Evolutionary conservation across 2,329 filamentous ascomycete genomes (phyloP).

Genomic region (Sarocladium strictum): DNA sequence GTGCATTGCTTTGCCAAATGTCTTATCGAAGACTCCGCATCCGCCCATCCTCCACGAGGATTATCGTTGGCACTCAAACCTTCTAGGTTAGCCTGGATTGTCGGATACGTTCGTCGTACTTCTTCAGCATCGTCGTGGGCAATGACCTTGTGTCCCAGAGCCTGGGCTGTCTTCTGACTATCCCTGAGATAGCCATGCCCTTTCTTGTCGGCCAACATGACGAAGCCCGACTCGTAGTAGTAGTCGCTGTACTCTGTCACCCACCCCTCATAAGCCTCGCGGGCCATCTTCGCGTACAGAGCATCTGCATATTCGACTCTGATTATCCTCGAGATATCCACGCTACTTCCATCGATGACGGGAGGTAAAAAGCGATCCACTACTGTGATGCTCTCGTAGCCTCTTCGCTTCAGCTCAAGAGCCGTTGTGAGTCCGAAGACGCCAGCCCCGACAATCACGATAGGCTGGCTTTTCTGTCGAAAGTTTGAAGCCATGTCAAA

Average conservation of each 20-base stretch:
- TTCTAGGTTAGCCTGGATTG: not conserved
- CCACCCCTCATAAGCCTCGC: constrained; percentile 23
- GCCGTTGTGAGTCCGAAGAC: constrained; percentile 31
- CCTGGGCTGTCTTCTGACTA: not conserved
- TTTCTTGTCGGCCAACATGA: constrained; percentile 22
- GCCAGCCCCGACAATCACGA: constrained; percentile 19
- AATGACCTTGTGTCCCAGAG: too few species aligned
- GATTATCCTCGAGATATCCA: constrained; percentile 35
- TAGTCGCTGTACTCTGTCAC: constrained; percentile 20
- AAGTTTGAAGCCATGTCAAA: too few species aligned
- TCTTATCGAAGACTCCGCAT: constrained; percentile 21
- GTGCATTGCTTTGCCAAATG: constrained; percentile 21
- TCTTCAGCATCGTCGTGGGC: not conserved
- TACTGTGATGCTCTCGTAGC: constrained; percentile 40
- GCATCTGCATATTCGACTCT: constrained; percentile 57
- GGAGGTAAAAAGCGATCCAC: constrained; percentile 28
- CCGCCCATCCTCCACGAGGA: constrained; percentile 13
- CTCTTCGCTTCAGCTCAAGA: constrained; percentile 25
- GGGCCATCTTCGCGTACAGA: constrained; percentile 54
- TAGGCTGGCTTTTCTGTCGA: constrained; percentile 11
- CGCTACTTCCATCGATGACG: constrained; percentile 24
- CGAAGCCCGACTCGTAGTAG: constrained; percentile 25
- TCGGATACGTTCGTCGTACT: not conserved
- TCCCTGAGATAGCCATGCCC: not conserved
- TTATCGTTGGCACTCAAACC: not conserved